phyloP scores from a whole-genome alignment of 2,329 filamentous ascomycete species.

The Akanthomyces lecanii region DNA sequence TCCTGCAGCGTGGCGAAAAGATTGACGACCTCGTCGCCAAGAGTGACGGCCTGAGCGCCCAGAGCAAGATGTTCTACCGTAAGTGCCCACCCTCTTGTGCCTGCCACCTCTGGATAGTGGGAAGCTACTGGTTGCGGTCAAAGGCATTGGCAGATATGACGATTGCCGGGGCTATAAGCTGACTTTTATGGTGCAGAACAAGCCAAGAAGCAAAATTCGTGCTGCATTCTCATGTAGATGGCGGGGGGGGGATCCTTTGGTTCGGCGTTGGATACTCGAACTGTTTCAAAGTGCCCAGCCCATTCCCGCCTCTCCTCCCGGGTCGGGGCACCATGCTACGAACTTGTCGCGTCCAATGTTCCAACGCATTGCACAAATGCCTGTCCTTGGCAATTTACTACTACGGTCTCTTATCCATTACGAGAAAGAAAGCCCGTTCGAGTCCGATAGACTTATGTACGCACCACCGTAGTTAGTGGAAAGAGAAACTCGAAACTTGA shows the following conservation, averaged over 20 bases:
- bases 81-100: conserved; percentile 27
- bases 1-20: conserved; percentile 88
- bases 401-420: not conserved
- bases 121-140: not conserved
- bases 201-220: conserved; percentile 78
- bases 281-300: not conserved
- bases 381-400: not conserved
- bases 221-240: conserved; percentile 64
- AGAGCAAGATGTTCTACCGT: conserved; percentile 99
- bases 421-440: not conserved
- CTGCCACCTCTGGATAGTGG: not conserved
- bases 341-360: not conserved
- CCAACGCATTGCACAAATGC: not conserved
- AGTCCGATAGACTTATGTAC: conserved; percentile 9
- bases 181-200: conserved; percentile 38
- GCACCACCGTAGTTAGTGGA: conserved; percentile 3
- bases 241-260: conserved; percentile 16
- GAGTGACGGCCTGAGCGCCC: conserved; percentile 81
- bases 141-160: too few relatives aligned
- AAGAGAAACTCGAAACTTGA: not conserved
- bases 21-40: conserved; percentile 91
- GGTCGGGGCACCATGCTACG: not conserved
- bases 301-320: not conserved
- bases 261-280: conserved; percentile 26
- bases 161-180: not conserved